Percentiles rank a stretch among this genome's conserved stretches.
phyloP scores from a whole-genome alignment of 2,329 filamentous ascomycete species.

The Pseudogymnoascus sp. region DNA sequence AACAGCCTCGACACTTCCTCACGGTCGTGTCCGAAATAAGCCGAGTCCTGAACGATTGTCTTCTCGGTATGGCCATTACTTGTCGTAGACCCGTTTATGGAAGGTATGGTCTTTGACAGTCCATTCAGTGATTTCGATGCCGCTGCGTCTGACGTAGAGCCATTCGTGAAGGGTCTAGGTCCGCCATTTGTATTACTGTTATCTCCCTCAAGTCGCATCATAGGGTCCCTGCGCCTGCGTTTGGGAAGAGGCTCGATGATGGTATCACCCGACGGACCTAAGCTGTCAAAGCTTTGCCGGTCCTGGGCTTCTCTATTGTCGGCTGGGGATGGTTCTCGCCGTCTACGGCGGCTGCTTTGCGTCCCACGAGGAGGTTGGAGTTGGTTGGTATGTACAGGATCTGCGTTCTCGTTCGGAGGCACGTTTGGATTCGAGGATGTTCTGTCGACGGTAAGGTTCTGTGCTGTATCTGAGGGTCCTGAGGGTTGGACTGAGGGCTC shows the following conservation, averaged over 20 bases:
- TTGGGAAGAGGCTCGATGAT: constrained; percentile 40
- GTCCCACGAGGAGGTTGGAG: constrained; percentile 24
- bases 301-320: constrained; percentile 32
- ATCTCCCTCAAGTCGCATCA: constrained; percentile 58
- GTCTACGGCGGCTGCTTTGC: constrained; percentile 50
- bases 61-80: constrained; percentile 23
- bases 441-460: constrained; percentile 16
- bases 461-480: constrained; percentile 22
- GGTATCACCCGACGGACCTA: constrained; percentile 14
- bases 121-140: constrained; percentile 39
- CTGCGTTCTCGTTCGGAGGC: constrained; percentile 21
- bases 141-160: constrained; percentile 38
- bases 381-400: constrained; percentile 32
- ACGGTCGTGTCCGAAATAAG: constrained; percentile 78
- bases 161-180: constrained; percentile 49
- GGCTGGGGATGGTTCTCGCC: constrained; percentile 36
- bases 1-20: constrained; percentile 90
- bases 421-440: constrained; percentile 20
- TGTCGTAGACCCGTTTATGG: constrained; percentile 48
- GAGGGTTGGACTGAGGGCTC: constrained; percentile 36
- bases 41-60: constrained; percentile 20
- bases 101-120: constrained; percentile 37
- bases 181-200: constrained; percentile 47
- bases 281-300: constrained; percentile 23
- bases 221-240: constrained; percentile 49